Conservation (phyloP, 495 filamentous ascomycete genomes). For the Aspergillus avenaceus region DNA sequence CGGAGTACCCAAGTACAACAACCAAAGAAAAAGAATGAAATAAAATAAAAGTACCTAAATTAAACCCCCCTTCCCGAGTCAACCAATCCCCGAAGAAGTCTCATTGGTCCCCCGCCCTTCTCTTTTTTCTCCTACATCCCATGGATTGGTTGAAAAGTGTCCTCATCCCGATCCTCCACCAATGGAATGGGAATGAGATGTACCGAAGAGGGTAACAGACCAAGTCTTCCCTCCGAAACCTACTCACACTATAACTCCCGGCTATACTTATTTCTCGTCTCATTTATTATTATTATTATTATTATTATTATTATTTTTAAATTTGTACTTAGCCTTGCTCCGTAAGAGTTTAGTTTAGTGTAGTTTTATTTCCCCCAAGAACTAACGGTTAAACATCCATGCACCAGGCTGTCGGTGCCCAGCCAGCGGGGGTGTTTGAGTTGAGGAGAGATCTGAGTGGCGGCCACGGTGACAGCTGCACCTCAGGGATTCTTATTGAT, state of each 20-base stretch:
- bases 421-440: background rate
- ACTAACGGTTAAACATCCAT: background rate
- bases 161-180: background rate
- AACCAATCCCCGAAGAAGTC: background rate
- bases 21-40: no score
- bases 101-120: background rate
- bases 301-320: no score
- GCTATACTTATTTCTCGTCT: no score
- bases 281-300: no score
- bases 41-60: no score
- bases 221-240: background rate
- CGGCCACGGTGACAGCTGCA: constrained; percentile 5
- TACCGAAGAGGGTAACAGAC: constrained; percentile 1
- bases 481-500: no score
- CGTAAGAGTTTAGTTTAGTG: background rate
- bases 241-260: no score
- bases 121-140: no score
- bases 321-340: no score
- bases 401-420: constrained; percentile 4
- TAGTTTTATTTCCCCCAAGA: background rate
- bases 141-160: background rate
- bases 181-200: background rate
- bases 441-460: constrained; percentile 5
- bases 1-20: no score
- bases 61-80: background rate